phyloP scores from a whole-genome alignment of 2,329 filamentous ascomycete species.

The Colletotrichum sp. region DNA sequence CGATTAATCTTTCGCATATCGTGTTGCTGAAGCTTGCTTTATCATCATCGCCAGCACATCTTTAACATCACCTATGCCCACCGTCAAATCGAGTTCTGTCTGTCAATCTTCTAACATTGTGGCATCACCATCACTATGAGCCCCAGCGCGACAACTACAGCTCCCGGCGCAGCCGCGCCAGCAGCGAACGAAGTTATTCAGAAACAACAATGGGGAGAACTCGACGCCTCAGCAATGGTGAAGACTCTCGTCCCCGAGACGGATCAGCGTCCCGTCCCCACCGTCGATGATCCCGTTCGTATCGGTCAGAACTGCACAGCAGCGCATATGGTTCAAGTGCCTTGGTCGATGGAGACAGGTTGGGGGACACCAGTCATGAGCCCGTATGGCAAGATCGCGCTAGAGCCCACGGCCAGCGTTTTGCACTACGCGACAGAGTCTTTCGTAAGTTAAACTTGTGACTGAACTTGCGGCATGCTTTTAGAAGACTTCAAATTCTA shows the following conservation, averaged over 20 bases:
- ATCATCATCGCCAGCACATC: neutral
- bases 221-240: slow-evolving; percentile 70
- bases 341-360: slow-evolving; percentile 64
- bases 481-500: neutral
- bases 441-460: slow-evolving; percentile 44
- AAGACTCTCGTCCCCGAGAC: slow-evolving; percentile 49
- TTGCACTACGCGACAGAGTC: slow-evolving; percentile 81
- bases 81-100: neutral
- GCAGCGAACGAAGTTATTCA: slow-evolving; percentile 14
- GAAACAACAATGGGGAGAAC: slow-evolving; percentile 56
- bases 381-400: slow-evolving; percentile 69
- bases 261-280: neutral
- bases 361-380: slow-evolving; percentile 70
- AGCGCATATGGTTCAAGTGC: slow-evolving; percentile 72
- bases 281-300: neutral
- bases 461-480: too few species aligned
- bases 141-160: neutral
- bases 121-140: neutral
- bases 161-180: neutral
- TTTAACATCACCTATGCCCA: neutral
- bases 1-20: neutral
- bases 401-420: slow-evolving; percentile 72
- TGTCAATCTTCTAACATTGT: neutral
- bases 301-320: slow-evolving; percentile 27
- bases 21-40: neutral